Evolutionary conservation across 1,284 basidiomycete genomes (phyloP).

Genomic region (Porogramme epimiltina): DNA sequence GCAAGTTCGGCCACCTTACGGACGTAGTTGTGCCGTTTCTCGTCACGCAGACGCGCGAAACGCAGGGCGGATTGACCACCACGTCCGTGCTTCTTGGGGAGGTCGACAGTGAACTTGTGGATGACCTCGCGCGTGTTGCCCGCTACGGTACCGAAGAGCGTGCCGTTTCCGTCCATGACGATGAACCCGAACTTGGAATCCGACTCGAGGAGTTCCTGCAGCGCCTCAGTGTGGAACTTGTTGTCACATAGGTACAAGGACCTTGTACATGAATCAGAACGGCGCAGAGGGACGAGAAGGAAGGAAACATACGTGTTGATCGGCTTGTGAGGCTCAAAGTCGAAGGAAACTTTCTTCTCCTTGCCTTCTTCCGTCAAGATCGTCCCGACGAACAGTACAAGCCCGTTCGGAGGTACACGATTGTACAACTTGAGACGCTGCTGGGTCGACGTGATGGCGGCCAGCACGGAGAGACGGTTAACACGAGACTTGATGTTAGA

Average conservation of each 20-base stretch:
- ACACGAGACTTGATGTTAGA: constrained; percentile 99
- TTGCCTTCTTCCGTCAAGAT: constrained; percentile 98
- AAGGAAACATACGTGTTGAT: constrained; percentile 86
- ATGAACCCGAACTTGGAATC: constrained; percentile 99
- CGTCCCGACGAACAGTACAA: constrained; percentile 97
- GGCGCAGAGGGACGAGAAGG: background rate
- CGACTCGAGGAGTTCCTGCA: constrained; percentile 95
- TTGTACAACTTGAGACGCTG: constrained; percentile 97
- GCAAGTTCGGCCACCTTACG: constrained; percentile 97
- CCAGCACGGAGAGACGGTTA: constrained; percentile 95
- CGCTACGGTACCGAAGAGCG: constrained; percentile 93
- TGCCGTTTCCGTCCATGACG: constrained; percentile 98
- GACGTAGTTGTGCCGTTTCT: constrained; percentile 99
- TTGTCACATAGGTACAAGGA: constrained; percentile 99
- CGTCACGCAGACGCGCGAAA: constrained; percentile 99
- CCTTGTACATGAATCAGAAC: constrained; percentile 37
- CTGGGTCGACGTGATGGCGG: constrained; percentile 99
- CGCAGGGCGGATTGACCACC: constrained; percentile 99
- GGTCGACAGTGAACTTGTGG: constrained; percentile 98
- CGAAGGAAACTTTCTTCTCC: constrained; percentile 98
- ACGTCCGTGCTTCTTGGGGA: constrained; percentile 99
- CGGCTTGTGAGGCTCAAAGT: constrained; percentile 97
- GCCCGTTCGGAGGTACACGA: constrained; percentile 94
- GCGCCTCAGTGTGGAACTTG: constrained; percentile 98
- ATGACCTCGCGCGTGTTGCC: constrained; percentile 98